Percentiles rank a stretch among this genome's conserved stretches.
These are phyloP conservation scores for Euphorbia lathyris DNA, from an alignment of 345 rosid genomes.

Conservation along the genomic window DNA sequence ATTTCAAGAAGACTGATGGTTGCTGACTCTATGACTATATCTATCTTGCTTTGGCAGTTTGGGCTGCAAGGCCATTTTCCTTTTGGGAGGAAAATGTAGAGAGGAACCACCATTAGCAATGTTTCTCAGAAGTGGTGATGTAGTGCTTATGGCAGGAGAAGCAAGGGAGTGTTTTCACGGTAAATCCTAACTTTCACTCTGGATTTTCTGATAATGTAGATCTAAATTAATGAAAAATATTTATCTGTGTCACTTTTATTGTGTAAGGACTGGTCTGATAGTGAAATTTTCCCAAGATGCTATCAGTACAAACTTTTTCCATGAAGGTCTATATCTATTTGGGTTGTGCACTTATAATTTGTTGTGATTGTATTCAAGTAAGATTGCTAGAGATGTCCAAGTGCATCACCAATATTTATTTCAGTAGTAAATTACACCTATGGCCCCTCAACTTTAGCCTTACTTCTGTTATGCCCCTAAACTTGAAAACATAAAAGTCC, in stretches of 20 bases:
- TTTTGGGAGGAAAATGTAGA: constrained; percentile 80
- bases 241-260: neutral
- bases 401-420: neutral
- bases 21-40: neutral
- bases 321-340: neutral
- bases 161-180: constrained; percentile 96
- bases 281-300: neutral
- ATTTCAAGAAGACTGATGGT: neutral
- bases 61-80: constrained; percentile 95
- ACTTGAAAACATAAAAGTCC: no score
- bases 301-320: neutral
- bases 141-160: constrained; percentile 89
- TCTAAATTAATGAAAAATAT: neutral
- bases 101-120: constrained; percentile 75
- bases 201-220: neutral
- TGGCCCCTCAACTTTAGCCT: no score
- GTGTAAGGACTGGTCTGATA: neutral
- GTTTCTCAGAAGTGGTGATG: constrained; percentile 95
- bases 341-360: neutral
- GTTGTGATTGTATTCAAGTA: neutral
- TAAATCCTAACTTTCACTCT: constrained; percentile 23
- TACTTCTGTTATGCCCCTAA: no score
- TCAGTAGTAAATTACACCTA: neutral
- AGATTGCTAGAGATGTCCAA: neutral
- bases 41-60: constrained; percentile 41